Evolutionary conservation across 495 filamentous ascomycete species (phyloP).

Genomic region (Collariella sp.): DNA sequence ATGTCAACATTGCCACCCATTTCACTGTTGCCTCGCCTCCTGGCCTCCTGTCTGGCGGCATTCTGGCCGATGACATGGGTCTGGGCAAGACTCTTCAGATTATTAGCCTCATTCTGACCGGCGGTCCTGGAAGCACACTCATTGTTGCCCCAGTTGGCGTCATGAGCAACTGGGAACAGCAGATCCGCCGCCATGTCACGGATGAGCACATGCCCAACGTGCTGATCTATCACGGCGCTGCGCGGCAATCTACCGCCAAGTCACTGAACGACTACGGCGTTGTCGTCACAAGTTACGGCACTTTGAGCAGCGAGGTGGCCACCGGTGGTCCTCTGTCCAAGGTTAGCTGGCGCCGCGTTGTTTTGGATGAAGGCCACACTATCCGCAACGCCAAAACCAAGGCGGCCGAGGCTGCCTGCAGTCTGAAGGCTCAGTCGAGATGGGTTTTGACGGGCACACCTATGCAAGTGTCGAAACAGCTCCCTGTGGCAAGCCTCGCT

Average conservation of each 20-base stretch:
- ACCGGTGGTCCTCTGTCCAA: slow-evolving; percentile 48
- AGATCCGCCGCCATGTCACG: slow-evolving; percentile 67
- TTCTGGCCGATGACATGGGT: slow-evolving; percentile 92
- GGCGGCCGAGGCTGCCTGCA: slow-evolving; percentile 56
- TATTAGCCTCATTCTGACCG: slow-evolving; percentile 68
- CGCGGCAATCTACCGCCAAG: slow-evolving; percentile 46
- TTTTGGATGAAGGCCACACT: slow-evolving; percentile 81
- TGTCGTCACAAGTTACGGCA: slow-evolving; percentile 78
- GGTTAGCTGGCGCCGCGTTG: slow-evolving; percentile 68
- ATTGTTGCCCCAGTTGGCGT: slow-evolving; percentile 80
- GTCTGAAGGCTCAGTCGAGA: slow-evolving; percentile 58
- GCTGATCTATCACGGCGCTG: slow-evolving; percentile 65
- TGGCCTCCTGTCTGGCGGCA: slow-evolving; percentile 65
- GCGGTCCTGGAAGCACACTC: slow-evolving; percentile 54
- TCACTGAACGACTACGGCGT: slow-evolving; percentile 58
- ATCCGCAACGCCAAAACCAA: slow-evolving; percentile 75
- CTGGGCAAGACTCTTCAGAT: slow-evolving; percentile 87
- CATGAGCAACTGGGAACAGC: slow-evolving; percentile 87
- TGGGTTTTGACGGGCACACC: slow-evolving; percentile 82
- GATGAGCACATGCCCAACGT: slow-evolving; percentile 52
- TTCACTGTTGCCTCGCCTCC: slow-evolving; percentile 52
- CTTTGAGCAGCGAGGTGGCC: slow-evolving; percentile 35
- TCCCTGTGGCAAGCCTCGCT: neutral
- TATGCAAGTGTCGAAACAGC: slow-evolving; percentile 39
- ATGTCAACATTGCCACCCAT: slow-evolving; percentile 70